Evolutionary conservation across 2,329 filamentous ascomycete species (phyloP), one percentile per base, ranked within the genome.

Genomic region (Botrytis elliptica): DNA sequence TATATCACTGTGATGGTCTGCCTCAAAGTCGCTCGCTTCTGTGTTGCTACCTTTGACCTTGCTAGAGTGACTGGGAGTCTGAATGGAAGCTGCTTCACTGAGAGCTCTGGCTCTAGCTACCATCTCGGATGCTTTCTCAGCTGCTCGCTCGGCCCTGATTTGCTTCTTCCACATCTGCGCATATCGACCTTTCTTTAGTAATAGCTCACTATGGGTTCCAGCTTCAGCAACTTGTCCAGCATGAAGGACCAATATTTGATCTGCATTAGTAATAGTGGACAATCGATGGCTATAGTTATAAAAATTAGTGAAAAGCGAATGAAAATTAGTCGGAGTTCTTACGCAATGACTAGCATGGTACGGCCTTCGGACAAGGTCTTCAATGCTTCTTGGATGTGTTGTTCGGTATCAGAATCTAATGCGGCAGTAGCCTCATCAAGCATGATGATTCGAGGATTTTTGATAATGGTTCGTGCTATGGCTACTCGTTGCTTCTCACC

Each of bases 291-390:
- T 63, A 94, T 92, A 71, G 94, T 42, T 22, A 22, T 1, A 20
- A 85, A 74, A 94, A 79, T 94, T 92, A 82, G 96, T 91, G 92
- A 73, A 92, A 94, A 93, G 1, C 92, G 94, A 62, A 91, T 93
- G 29, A 84, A 59, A 71, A 38, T 42, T 16, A 33, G 46, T 29
- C 20, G 29, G 9, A 38, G 22, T 46, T 87, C 88, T 85, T 90
- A 94, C 85, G 96, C 96, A 84, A 99, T 98, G 70, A 98, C 94
- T 75, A 99, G 89, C 85, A 98, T 91, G 1, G 96, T 99, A 65
- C 96, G 92, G 68, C 94, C 95, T 77, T 92, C 87, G 25, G 93
- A 93, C 65, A 98, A 89, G 22, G 89, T 93, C 74, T 91, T 91
- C 46, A 99, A 88, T 52, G 95, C 94, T 74, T 92, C 89, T 83